These are phyloP conservation scores for Prunus dulcis DNA, from an alignment of 306 rosid species.

Conservation along the genomic window DNA sequence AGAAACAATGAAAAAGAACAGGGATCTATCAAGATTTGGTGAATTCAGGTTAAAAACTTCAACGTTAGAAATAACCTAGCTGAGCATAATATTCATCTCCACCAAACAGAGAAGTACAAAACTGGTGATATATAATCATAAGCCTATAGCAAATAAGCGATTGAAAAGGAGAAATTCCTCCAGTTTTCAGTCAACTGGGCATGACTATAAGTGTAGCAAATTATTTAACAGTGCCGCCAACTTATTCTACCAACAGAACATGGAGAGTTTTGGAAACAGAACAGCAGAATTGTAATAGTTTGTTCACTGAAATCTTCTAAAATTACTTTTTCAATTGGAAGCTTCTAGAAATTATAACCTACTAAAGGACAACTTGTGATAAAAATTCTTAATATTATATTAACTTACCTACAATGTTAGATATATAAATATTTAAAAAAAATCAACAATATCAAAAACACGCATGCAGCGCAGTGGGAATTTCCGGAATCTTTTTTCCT, in stretches of 20 bases:
- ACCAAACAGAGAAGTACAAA: too few relatives aligned
- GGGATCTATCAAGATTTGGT: background rate
- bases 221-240: background rate
- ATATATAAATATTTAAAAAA: too few relatives aligned
- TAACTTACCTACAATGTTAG: too few relatives aligned
- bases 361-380: too few relatives aligned
- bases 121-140: too few relatives aligned
- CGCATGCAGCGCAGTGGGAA: too few relatives aligned
- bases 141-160: too few relatives aligned
- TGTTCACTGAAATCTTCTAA: background rate
- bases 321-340: background rate
- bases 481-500: too few relatives aligned
- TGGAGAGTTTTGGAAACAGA: background rate
- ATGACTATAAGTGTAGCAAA: background rate
- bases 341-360: background rate
- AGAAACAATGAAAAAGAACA: background rate
- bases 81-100: background rate
- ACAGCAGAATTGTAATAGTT: background rate
- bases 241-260: background rate
- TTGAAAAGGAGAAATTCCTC: background rate
- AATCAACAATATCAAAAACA: too few relatives aligned
- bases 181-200: background rate
- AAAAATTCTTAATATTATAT: too few relatives aligned
- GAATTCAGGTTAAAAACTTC: background rate
- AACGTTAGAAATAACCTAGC: background rate